These are phyloP conservation scores for Tricholoma furcatifolium DNA, from an alignment of 768 basidiomycete genomes.

Conservation along the genomic window DNA sequence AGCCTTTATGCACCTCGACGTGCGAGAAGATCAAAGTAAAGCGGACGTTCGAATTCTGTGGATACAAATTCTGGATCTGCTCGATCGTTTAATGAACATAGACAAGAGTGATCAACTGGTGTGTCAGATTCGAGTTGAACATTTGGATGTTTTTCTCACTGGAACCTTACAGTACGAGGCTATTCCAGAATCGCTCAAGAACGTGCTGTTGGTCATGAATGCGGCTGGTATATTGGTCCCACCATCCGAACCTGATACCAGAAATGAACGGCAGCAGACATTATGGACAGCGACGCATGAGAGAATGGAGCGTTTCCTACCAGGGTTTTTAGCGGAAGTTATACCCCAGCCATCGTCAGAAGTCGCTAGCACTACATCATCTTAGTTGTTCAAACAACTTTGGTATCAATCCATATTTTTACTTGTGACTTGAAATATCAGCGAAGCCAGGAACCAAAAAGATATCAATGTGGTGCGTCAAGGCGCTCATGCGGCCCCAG, in stretches of 20 bases:
- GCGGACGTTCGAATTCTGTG: conserved; percentile 75
- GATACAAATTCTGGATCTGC: conserved; percentile 85
- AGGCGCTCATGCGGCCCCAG: too few species aligned
- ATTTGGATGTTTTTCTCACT: neutral
- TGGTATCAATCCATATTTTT: neutral
- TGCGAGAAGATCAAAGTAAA: conserved; percentile 60
- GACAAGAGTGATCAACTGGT: conserved; percentile 88
- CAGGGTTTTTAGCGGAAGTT: conserved; percentile 80
- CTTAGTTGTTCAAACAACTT: neutral
- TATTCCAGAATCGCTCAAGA: conserved; percentile 94
- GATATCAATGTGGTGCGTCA: too few species aligned
- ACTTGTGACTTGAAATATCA: too few species aligned
- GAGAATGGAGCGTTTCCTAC: conserved; percentile 87
- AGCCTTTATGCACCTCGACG: conserved; percentile 90
- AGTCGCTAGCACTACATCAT: conserved; percentile 1
- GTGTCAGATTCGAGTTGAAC: conserved; percentile 26
- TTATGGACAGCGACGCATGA: conserved; percentile 87
- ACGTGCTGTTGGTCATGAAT: conserved; percentile 94
- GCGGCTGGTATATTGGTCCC: conserved; percentile 83
- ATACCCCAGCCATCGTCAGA: conserved; percentile 39
- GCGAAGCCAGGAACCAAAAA: too few species aligned
- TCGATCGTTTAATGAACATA: conserved; percentile 86
- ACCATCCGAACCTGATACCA: conserved; percentile 42
- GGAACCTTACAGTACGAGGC: conserved; percentile 76
- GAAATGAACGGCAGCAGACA: conserved; percentile 60